A percentile compares a stretch with the other conserved stretches of the same genome.
phyloP scores from a whole-genome alignment of 2,329 filamentous ascomycete species.

The Arthrobotrys sinensis region DNA sequence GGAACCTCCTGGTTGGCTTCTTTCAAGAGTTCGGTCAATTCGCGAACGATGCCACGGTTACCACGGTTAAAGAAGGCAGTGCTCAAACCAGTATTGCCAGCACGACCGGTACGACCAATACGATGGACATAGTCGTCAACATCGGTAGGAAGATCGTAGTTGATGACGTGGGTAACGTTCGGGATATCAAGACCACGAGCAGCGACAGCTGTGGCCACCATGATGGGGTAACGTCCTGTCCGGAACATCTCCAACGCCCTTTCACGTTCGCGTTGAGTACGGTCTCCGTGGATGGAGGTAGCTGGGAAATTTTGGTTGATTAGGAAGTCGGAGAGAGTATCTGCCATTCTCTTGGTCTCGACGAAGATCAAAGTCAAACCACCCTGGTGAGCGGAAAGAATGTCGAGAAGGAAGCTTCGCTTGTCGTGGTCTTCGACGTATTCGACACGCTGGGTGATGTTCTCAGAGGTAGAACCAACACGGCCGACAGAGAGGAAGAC shows the following conservation, averaged over 20 bases:
- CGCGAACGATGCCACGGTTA: slow-evolving; percentile 96
- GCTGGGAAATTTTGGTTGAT: slow-evolving; percentile 99
- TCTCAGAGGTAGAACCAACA: slow-evolving; percentile 99
- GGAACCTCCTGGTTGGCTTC: slow-evolving; percentile 98
- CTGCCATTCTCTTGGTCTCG: slow-evolving; percentile 99
- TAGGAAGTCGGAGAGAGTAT: slow-evolving; percentile 96
- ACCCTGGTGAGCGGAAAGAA: slow-evolving; percentile 91
- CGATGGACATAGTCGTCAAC: slow-evolving; percentile 99
- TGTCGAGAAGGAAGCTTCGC: slow-evolving; percentile 96
- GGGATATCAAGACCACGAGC: slow-evolving; percentile 93
- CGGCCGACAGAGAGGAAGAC: slow-evolving; percentile 98
- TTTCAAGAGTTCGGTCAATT: slow-evolving; percentile 97
- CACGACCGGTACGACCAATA: slow-evolving; percentile 99
- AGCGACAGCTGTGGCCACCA: slow-evolving; percentile 96
- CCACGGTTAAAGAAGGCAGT: slow-evolving; percentile 99
- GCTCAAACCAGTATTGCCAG: slow-evolving; percentile 97
- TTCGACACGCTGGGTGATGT: slow-evolving; percentile 99
- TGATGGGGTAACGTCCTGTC: slow-evolving; percentile 92
- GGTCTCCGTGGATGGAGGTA: slow-evolving; percentile 98
- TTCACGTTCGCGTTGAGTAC: slow-evolving; percentile 98
- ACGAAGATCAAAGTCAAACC: slow-evolving; percentile 98
- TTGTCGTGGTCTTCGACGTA: slow-evolving; percentile 98
- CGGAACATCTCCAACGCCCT: slow-evolving; percentile 98
- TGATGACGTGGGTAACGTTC: slow-evolving; percentile 96
- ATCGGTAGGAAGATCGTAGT: slow-evolving; percentile 99